A percentile compares a stretch with the other conserved stretches of the same genome.
Conservation (phyloP, 108 stramenopile genomes). For the Aureococcus anophagefferens region DNA sequence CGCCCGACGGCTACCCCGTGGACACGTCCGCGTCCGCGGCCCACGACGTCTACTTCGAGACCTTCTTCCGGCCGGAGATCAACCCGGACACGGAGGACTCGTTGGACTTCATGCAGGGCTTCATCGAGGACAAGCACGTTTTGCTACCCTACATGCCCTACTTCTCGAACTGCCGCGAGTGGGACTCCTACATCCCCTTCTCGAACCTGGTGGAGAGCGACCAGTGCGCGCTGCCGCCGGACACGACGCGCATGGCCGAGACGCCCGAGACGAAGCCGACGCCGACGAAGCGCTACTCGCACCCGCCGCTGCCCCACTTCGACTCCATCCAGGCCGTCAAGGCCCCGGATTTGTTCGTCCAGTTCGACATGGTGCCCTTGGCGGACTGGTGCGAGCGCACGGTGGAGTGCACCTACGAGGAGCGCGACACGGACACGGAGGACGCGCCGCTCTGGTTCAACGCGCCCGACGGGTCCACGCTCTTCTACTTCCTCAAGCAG, state of each 20-base stretch:
- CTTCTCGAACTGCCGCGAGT: constrained; percentile 67
- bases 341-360: constrained; percentile 37
- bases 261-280: constrained; percentile 12
- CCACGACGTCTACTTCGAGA: constrained; percentile 62
- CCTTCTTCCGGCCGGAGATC: constrained; percentile 45
- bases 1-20: too few species aligned
- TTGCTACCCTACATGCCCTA: constrained; percentile 67
- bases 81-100: background rate
- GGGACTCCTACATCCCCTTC: constrained; percentile 50
- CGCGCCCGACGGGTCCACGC: constrained; percentile 36
- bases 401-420: constrained; percentile 55
- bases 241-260: constrained; percentile 17
- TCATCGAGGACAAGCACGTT: too few species aligned
- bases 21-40: constrained; percentile 35
- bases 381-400: constrained; percentile 59
- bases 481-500: constrained; percentile 58
- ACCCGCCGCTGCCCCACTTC: constrained; percentile 51
- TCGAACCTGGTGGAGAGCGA: constrained; percentile 20
- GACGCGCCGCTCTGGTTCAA: constrained; percentile 69
- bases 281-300: constrained; percentile 45
- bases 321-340: constrained; percentile 58
- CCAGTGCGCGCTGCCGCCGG: constrained; percentile 25
- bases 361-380: constrained; percentile 42
- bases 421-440: constrained; percentile 37
- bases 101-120: constrained; percentile 14